A percentile compares a stretch with the other conserved stretches of the same genome.
Conservation (phyloP, 225 moss, liverwort and hornwort genomes). For the Anthoceros angustus region DNA sequence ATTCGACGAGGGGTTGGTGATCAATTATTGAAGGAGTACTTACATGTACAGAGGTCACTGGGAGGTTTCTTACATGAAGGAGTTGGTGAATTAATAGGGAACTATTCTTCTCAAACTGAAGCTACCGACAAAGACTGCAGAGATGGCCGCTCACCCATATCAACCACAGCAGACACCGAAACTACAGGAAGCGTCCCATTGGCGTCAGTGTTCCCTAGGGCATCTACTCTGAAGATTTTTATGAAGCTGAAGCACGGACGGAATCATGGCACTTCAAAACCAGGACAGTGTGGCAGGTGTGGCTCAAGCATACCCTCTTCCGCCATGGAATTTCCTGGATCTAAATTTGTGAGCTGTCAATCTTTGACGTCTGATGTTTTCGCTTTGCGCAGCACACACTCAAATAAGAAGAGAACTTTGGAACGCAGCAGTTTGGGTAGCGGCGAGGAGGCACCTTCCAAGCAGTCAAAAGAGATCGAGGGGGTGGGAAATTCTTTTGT, state of each 20-base stretch:
- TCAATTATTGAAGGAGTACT: background rate
- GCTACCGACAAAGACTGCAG: background rate
- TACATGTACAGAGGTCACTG: background rate
- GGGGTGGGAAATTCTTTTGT: constrained; percentile 35
- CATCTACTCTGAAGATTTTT: background rate
- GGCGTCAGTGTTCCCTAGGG: too few relatives aligned
- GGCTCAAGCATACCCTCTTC: background rate
- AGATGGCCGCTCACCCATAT: background rate
- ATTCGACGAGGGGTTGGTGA: background rate
- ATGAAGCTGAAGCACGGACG: background rate
- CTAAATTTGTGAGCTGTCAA: background rate
- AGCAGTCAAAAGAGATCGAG: constrained; percentile 7
- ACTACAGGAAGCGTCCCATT: background rate
- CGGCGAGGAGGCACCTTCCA: too few relatives aligned
- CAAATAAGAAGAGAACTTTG: background rate
- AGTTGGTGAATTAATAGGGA: background rate
- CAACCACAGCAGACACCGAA: background rate
- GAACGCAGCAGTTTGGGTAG: background rate
- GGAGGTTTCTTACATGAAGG: background rate
- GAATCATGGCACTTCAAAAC: background rate
- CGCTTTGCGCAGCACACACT: background rate
- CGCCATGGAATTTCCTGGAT: background rate
- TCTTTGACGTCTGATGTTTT: background rate
- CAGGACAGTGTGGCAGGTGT: background rate
- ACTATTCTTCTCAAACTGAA: background rate